Conservation (phyloP, 306 rosid genomes). For the Hylodesmum podocarpum region DNA sequence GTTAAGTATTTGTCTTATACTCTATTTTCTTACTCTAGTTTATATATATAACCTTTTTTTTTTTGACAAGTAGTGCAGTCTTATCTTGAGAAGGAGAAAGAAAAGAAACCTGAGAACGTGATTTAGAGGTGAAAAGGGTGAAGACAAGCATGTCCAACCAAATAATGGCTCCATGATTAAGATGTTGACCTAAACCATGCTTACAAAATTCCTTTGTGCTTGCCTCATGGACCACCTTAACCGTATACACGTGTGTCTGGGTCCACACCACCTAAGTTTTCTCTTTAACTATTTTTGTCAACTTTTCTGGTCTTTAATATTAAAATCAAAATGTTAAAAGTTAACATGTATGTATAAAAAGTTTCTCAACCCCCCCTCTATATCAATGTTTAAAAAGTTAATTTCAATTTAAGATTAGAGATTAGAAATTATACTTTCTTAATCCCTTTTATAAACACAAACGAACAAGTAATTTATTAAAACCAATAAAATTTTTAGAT, state of each 20-base stretch:
- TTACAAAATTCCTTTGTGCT: constrained; percentile 58
- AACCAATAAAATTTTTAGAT: too few species aligned
- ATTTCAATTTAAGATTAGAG: too few species aligned
- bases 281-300: not conserved
- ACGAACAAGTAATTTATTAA: too few species aligned
- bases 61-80: not conserved
- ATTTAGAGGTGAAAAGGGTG: constrained; percentile 29
- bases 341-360: too few species aligned
- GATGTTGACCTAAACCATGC: constrained; percentile 54
- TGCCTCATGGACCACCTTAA: constrained; percentile 58
- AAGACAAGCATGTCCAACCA: constrained; percentile 39
- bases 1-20: constrained; percentile 31
- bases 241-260: constrained; percentile 71
- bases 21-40: not conserved
- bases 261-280: constrained; percentile 40
- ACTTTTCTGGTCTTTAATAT: too few species aligned
- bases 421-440: too few species aligned
- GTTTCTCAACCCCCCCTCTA: too few species aligned
- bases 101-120: not conserved
- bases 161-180: constrained; percentile 59
- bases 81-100: constrained; percentile 19
- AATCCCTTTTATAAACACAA: too few species aligned
- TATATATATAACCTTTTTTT: not conserved
- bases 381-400: too few species aligned
- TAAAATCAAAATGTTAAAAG: too few species aligned